These are phyloP conservation scores for Euphrasia confusa DNA, from an alignment of 257 asterid genomes.

Conservation along the genomic window DNA sequence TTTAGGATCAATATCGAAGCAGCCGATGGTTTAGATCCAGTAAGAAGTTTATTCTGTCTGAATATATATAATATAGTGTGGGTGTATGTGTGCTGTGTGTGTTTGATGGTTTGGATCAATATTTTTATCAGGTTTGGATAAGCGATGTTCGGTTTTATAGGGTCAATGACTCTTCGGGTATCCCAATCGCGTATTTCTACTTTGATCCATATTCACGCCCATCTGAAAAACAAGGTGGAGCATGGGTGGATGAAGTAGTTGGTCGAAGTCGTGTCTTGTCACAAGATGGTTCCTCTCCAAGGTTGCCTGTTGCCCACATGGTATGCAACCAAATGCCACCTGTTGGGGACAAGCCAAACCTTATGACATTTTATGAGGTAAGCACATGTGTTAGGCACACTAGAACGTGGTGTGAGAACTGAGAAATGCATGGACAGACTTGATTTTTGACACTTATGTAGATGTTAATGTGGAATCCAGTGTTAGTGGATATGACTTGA, in stretches of 20 bases:
- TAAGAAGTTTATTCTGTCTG: slow-evolving; percentile 31
- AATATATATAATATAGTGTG: neutral
- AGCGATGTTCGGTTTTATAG: slow-evolving; percentile 80
- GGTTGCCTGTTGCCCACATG: slow-evolving; percentile 98
- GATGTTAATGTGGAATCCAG: neutral
- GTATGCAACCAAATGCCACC: slow-evolving; percentile 99
- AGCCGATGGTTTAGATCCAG: slow-evolving; percentile 92
- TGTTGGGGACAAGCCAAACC: slow-evolving; percentile 96
- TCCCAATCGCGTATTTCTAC: slow-evolving; percentile 79
- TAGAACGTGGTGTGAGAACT: slow-evolving; percentile 18
- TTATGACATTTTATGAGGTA: slow-evolving; percentile 97
- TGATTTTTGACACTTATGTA: slow-evolving; percentile 6
- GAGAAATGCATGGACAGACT: slow-evolving; percentile 7
- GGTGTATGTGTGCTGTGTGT: neutral
- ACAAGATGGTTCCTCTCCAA: slow-evolving; percentile 62
- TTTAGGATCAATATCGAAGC: slow-evolving; percentile 64
- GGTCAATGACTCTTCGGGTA: slow-evolving; percentile 72
- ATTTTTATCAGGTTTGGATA: slow-evolving; percentile 74
- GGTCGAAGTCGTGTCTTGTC: slow-evolving; percentile 85
- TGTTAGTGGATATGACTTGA: too few species aligned
- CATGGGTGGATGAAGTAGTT: slow-evolving; percentile 99
- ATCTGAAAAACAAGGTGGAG: slow-evolving; percentile 94
- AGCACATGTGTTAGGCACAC: slow-evolving; percentile 24
- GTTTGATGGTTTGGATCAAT: slow-evolving; percentile 14
- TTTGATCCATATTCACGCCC: slow-evolving; percentile 99